Percentiles rank a stretch among this genome's conserved stretches.
Evolutionary conservation across 345 rosid genomes (phyloP).

Genomic region (Populus nigra): DNA sequence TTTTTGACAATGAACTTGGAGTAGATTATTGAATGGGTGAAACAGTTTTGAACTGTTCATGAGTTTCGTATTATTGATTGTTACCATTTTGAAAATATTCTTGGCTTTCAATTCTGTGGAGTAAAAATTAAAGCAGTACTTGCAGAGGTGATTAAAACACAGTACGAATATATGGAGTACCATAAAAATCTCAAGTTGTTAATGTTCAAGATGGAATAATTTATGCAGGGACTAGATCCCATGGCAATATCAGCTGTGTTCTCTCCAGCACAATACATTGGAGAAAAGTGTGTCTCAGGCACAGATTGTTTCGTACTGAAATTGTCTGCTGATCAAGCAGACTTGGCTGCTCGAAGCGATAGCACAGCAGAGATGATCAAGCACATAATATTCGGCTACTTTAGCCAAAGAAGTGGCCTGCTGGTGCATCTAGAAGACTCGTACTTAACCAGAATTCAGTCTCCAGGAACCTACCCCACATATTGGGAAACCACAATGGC

Average conservation of each 20-base stretch:
- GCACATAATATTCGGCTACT: constrained; percentile 79
- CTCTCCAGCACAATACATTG: constrained; percentile 73
- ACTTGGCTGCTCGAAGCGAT: constrained; percentile 70
- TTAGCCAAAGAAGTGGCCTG: constrained; percentile 88
- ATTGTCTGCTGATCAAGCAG: constrained; percentile 69
- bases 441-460: constrained; percentile 70
- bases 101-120: background rate
- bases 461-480: constrained; percentile 68
- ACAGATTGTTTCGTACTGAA: constrained; percentile 78
- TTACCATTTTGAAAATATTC: background rate
- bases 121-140: background rate
- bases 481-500: constrained; percentile 96
- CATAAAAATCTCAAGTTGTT: background rate
- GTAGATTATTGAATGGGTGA: background rate
- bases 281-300: constrained; percentile 68
- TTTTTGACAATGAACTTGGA: background rate
- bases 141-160: background rate
- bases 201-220: constrained; percentile 11
- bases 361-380: constrained; percentile 90
- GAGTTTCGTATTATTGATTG: background rate
- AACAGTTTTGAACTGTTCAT: background rate
- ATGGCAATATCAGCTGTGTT: constrained; percentile 75
- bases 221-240: constrained; percentile 83
- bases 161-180: background rate
- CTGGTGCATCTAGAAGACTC: constrained; percentile 67